Percentiles rank a stretch among this genome's conserved stretches.
Conservation (phyloP, 225 moss, liverwort and hornwort genomes). For the Marchantia paleacea region DNA sequence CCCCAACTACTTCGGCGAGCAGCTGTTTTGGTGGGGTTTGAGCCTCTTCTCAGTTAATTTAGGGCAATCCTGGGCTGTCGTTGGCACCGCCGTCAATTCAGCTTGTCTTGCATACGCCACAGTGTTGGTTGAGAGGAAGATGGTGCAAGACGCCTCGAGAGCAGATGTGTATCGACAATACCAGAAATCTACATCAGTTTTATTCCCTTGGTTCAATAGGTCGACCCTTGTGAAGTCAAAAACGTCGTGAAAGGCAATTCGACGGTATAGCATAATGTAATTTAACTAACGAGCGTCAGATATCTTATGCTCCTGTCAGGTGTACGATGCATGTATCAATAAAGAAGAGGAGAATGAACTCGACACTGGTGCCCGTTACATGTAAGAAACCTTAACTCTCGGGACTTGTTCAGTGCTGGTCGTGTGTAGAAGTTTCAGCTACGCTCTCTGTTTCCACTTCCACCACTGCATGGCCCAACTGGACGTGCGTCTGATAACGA, state of each 20-base stretch:
- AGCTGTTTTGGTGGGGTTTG: constrained; percentile 93
- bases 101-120: constrained; percentile 69
- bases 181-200: constrained; percentile 65
- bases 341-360: too few species aligned
- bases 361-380: too few species aligned
- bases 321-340: too few species aligned
- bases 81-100: constrained; percentile 70
- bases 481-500: too few species aligned
- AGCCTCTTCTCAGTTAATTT: constrained; percentile 72
- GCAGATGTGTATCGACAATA: constrained; percentile 63
- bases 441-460: too few species aligned
- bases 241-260: background rate
- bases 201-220: constrained; percentile 68
- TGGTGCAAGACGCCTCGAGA: constrained; percentile 61
- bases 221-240: background rate
- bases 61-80: constrained; percentile 68
- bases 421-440: too few species aligned
- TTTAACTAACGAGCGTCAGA: too few species aligned
- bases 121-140: constrained; percentile 71
- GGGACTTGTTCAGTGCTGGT: too few species aligned
- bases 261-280: too few species aligned
- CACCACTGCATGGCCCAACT: too few species aligned
- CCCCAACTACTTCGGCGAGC: constrained; percentile 98
- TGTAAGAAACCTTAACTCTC: too few species aligned
- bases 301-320: too few species aligned